A percentile compares a stretch with the other conserved stretches of the same genome.
Conservation (phyloP, 2,329 filamentous ascomycete genomes). For the Rasamsonia emersonii region DNA sequence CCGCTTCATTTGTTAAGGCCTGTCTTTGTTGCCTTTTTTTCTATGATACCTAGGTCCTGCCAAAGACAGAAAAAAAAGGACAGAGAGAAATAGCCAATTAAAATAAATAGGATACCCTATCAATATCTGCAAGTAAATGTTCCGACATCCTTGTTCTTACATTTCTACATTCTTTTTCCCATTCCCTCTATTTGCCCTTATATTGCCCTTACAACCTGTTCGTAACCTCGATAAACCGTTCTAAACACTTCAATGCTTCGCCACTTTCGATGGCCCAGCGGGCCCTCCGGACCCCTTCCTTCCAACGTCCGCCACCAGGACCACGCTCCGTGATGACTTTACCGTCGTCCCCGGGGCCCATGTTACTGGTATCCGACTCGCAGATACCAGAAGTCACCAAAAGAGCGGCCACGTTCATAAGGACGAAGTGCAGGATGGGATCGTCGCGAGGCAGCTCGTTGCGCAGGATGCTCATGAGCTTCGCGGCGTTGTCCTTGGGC, state of each 20-base stretch:
- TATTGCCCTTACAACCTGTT: constrained; percentile 40
- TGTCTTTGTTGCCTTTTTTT: no score
- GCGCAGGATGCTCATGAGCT: constrained; percentile 66
- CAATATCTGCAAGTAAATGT: no score
- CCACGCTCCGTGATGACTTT: constrained; percentile 73
- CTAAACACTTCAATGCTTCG: constrained; percentile 74
- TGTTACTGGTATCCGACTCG: constrained; percentile 69
- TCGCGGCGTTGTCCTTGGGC: constrained; percentile 77
- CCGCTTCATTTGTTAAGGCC: no score
- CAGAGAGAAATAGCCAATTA: no score
- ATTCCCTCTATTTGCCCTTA: not conserved
- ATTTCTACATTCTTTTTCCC: not conserved
- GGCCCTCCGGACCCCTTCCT: constrained; percentile 81
- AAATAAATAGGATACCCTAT: no score
- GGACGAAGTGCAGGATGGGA: constrained; percentile 83
- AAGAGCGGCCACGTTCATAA: constrained; percentile 86
- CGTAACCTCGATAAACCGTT: constrained; percentile 73
- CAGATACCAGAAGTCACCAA: constrained; percentile 80
- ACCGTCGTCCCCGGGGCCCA: constrained; percentile 74
- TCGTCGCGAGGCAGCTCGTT: constrained; percentile 66
- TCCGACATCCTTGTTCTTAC: no score
- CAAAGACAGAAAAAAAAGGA: no score
- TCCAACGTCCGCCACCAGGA: constrained; percentile 83
- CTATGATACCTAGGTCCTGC: no score
- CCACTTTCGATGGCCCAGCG: constrained; percentile 83